phyloP scores from a whole-genome alignment of 1,284 basidiomycete genomes.

The Gomphus bonarii region DNA sequence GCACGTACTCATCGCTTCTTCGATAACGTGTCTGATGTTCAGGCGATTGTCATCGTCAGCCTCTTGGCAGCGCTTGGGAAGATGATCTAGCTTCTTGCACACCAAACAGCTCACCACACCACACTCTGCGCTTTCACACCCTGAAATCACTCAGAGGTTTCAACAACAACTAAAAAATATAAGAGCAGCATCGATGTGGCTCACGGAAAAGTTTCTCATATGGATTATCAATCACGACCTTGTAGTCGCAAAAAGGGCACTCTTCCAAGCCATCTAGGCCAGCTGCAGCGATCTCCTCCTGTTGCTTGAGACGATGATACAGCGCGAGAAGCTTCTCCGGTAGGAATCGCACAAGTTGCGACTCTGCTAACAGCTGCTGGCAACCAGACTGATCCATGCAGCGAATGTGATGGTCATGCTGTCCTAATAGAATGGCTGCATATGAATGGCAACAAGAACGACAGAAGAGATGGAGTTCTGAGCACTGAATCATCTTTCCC shows the following conservation, averaged over 20 bases:
- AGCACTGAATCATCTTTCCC: slow-evolving; percentile 78
- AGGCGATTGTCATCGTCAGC: slow-evolving; percentile 61
- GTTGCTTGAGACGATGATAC: slow-evolving; percentile 66
- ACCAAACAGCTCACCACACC: slow-evolving; percentile 62
- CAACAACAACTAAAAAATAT: background rate
- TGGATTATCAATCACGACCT: slow-evolving; percentile 67
- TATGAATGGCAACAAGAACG: slow-evolving; percentile 42
- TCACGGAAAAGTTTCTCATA: slow-evolving; percentile 61
- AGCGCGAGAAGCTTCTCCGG: slow-evolving; percentile 51
- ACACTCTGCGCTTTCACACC: slow-evolving; percentile 68
- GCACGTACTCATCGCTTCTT: slow-evolving; percentile 79
- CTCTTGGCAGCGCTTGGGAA: slow-evolving; percentile 83
- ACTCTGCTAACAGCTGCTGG: slow-evolving; percentile 52
- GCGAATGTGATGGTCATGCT: slow-evolving; percentile 42
- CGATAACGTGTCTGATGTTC: slow-evolving; percentile 64
- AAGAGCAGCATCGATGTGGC: background rate
- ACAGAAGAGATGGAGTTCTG: slow-evolving; percentile 73
- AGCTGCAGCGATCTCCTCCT: slow-evolving; percentile 68
- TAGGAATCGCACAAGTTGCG: slow-evolving; percentile 56
- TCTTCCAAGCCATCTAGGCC: slow-evolving; percentile 67
- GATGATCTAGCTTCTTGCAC: slow-evolving; percentile 72
- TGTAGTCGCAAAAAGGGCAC: slow-evolving; percentile 83
- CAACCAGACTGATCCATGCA: slow-evolving; percentile 79
- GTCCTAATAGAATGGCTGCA: slow-evolving; percentile 38
- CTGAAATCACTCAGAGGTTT: background rate